These are phyloP conservation scores for Tuber microsphaerosporum DNA, from an alignment of 495 filamentous ascomycete genomes.

Conservation along the genomic window DNA sequence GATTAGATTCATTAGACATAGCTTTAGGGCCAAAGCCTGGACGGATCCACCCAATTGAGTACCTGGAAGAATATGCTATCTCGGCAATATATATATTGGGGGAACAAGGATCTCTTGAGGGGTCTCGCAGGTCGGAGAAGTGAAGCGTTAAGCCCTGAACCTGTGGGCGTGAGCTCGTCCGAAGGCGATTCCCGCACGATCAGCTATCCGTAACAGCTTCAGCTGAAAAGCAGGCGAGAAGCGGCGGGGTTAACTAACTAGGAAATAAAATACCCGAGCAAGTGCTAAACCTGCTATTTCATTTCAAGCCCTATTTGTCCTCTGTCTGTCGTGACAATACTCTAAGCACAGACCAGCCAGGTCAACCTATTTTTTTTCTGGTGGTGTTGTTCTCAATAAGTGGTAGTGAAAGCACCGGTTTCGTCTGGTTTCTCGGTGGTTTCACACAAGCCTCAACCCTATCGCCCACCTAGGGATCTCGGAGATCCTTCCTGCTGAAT, in stretches of 20 bases:
- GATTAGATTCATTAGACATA: constrained; percentile 35
- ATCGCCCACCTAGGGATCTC: constrained; percentile 36
- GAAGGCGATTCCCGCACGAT: constrained; percentile 31
- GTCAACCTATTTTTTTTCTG: constrained; percentile 22
- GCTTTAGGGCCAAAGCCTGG: constrained; percentile 22
- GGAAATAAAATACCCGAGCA: constrained; percentile 41
- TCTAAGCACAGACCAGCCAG: constrained; percentile 31
- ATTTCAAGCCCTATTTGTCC: constrained; percentile 36
- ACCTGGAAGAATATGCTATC: constrained; percentile 25
- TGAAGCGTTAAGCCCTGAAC: constrained; percentile 12
- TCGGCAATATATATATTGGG: constrained; percentile 22
- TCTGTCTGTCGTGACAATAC: constrained; percentile 28
- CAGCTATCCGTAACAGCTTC: constrained; percentile 39
- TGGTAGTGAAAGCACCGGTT: constrained; percentile 7
- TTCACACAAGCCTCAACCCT: constrained; percentile 40
- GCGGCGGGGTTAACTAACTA: constrained; percentile 35
- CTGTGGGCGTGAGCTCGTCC: constrained; percentile 34
- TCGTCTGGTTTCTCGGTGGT: constrained; percentile 31
- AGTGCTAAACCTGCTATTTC: constrained; percentile 41
- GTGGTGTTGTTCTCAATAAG: constrained; percentile 18
- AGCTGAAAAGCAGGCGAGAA: constrained; percentile 38
- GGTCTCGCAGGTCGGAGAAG: constrained; percentile 28
- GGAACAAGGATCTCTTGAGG: constrained; percentile 31
- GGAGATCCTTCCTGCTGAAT: constrained; percentile 35
- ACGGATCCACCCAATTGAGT: constrained; percentile 27